These are phyloP conservation scores for Glycine soja DNA, from an alignment of 306 rosid genomes.

Conservation along the genomic window DNA sequence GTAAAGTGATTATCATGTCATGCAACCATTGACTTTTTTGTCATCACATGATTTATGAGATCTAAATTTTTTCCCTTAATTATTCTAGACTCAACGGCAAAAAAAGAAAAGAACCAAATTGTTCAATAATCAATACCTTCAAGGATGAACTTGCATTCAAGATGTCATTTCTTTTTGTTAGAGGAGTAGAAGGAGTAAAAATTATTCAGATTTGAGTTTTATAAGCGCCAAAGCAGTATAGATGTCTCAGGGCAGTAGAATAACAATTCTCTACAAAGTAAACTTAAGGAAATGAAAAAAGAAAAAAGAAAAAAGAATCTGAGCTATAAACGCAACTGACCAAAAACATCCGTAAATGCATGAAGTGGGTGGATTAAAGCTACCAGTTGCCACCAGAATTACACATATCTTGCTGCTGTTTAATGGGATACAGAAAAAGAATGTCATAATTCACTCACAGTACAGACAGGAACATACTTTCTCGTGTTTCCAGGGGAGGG, in stretches of 20 bases:
- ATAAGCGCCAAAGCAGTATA: background rate
- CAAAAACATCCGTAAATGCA: slow-evolving; percentile 93
- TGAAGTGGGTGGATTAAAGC: slow-evolving; percentile 96
- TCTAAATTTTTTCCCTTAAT: background rate
- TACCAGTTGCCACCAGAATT: slow-evolving; percentile 79
- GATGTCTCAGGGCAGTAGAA: background rate
- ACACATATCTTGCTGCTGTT: slow-evolving; percentile 67
- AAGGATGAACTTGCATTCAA: slow-evolving; percentile 5
- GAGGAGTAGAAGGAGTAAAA: background rate
- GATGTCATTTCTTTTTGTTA: background rate
- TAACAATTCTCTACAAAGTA: slow-evolving; percentile 5
- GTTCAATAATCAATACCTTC: background rate
- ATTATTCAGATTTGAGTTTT: slow-evolving; percentile 16
- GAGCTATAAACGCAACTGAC: slow-evolving; percentile 55
- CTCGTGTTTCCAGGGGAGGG: slow-evolving; percentile 31
- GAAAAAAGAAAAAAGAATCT: background rate
- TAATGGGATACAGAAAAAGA: background rate
- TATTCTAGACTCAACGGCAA: background rate
- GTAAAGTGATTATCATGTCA: slow-evolving; percentile 5
- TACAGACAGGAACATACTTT: slow-evolving; percentile 51
- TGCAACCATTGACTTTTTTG: slow-evolving; percentile 1
- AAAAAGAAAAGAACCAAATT: background rate
- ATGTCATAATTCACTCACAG: slow-evolving; percentile 23
- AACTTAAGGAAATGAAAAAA: background rate
- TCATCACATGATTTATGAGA: slow-evolving; percentile 15